A percentile compares a stretch with the other conserved stretches of the same genome.
Conservation (phyloP, 345 rosid genomes). For the Heritiera littoralis region DNA sequence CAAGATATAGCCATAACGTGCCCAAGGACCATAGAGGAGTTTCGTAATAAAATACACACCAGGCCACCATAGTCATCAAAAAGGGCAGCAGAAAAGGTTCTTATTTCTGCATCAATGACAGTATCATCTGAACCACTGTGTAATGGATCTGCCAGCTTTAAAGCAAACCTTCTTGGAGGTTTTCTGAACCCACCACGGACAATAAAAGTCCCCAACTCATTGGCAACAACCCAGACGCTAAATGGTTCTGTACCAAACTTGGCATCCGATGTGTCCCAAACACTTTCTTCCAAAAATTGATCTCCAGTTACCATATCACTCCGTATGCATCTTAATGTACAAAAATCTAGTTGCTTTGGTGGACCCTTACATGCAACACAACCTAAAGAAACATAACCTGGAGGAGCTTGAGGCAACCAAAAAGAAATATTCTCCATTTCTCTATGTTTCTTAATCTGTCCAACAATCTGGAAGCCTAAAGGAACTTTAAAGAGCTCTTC, state of each 20-base stretch:
- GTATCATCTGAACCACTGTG: conserved; percentile 71
- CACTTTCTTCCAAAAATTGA: conserved; percentile 84
- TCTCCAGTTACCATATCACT: conserved; percentile 83
- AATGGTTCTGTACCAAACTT: conserved; percentile 63
- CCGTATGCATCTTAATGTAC: conserved; percentile 75
- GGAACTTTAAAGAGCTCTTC: conserved; percentile 70
- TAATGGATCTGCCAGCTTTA: conserved; percentile 72
- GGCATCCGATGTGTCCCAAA: conserved; percentile 83
- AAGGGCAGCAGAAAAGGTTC: conserved; percentile 84
- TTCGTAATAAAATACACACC: conserved; percentile 52
- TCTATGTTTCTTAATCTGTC: conserved; percentile 79
- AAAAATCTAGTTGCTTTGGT: conserved; percentile 63
- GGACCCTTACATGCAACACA: conserved; percentile 78
- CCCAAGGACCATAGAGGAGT: conserved; percentile 8
- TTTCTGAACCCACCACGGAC: conserved; percentile 77
- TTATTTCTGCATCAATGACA: conserved; percentile 68
- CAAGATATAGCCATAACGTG: not conserved
- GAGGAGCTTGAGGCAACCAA: conserved; percentile 97
- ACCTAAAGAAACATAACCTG: conserved; percentile 92
- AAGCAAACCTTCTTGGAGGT: conserved; percentile 93
- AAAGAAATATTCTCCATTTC: conserved; percentile 81
- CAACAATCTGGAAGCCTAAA: conserved; percentile 69
- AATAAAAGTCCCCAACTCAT: conserved; percentile 78
- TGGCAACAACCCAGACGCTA: conserved; percentile 84
- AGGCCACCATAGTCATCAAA: conserved; percentile 97